Percentiles rank a stretch among this genome's conserved stretches.
phyloP scores from a whole-genome alignment of 768 basidiomycete genomes.

The Clavulina sp. region DNA sequence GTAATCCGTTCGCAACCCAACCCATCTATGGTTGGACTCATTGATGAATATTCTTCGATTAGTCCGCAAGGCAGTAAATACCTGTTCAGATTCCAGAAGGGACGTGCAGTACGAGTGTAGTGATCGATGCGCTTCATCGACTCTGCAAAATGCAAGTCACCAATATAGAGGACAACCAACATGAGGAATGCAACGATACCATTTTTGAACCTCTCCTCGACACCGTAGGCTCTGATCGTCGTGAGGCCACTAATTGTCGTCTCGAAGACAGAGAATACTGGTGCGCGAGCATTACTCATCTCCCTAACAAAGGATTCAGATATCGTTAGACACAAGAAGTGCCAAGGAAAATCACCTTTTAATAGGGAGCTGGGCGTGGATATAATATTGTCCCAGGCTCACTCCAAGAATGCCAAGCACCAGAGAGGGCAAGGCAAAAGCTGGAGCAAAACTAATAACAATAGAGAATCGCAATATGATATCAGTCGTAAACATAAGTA shows the following conservation, averaged over 20 bases:
- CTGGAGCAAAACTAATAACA: constrained; percentile 11
- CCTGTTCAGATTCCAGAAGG: constrained; percentile 37
- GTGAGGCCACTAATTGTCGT: constrained; percentile 12
- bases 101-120: constrained; percentile 29
- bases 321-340: background rate
- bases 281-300: constrained; percentile 22
- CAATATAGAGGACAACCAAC: no score
- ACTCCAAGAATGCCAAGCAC: constrained; percentile 15
- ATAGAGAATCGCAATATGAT: constrained; percentile 13
- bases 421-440: constrained; percentile 11
- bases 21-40: constrained; percentile 22
- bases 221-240: constrained; percentile 24
- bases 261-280: constrained; percentile 14
- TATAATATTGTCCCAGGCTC: constrained; percentile 21
- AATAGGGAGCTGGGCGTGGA: constrained; percentile 22
- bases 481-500: constrained; percentile 7
- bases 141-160: no score
- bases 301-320: constrained; percentile 8
- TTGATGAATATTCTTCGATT: background rate
- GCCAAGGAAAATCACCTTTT: constrained; percentile 14
- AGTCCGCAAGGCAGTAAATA: constrained; percentile 4
- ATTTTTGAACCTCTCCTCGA: constrained; percentile 17
- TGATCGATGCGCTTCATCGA: constrained; percentile 33
- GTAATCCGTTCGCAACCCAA: constrained; percentile 37
- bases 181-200: no score